These are phyloP conservation scores for Exophiala sp. DNA, from an alignment of 2,329 filamentous ascomycete species.

Conservation along the genomic window DNA sequence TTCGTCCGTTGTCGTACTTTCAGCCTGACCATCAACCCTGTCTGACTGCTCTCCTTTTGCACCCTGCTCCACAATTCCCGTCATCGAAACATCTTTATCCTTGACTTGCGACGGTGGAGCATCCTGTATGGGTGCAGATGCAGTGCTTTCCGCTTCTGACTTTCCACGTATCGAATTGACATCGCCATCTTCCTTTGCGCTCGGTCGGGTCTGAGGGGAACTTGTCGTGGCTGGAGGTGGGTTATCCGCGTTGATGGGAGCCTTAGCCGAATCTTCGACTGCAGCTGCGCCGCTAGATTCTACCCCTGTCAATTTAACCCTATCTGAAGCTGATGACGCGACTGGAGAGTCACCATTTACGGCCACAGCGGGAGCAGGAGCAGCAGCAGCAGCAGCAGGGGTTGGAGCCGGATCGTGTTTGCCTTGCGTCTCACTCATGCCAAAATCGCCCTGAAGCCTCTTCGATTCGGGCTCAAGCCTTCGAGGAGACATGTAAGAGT, in stretches of 20 bases:
- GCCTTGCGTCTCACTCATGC: constrained; percentile 1
- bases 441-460: constrained; percentile 22
- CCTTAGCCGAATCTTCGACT: neutral
- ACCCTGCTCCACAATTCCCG: constrained; percentile 1
- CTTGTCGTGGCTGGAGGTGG: neutral
- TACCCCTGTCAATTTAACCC: neutral
- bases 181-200: neutral
- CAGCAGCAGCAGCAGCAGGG: neutral
- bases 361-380: neutral
- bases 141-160: neutral
- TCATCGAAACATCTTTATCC: constrained; percentile 10
- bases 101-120: neutral
- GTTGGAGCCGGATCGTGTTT: neutral
- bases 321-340: neutral
- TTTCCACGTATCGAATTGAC: neutral
- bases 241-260: neutral
- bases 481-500: neutral
- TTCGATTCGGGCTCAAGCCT: constrained; percentile 17
- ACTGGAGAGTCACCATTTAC: neutral
- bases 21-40: neutral
- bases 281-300: neutral
- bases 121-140: neutral
- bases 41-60: constrained; percentile 1
- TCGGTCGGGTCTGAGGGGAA: neutral
- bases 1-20: neutral